Conservation (phyloP, 345 rosid genomes). For the Corymbia maculata region DNA sequence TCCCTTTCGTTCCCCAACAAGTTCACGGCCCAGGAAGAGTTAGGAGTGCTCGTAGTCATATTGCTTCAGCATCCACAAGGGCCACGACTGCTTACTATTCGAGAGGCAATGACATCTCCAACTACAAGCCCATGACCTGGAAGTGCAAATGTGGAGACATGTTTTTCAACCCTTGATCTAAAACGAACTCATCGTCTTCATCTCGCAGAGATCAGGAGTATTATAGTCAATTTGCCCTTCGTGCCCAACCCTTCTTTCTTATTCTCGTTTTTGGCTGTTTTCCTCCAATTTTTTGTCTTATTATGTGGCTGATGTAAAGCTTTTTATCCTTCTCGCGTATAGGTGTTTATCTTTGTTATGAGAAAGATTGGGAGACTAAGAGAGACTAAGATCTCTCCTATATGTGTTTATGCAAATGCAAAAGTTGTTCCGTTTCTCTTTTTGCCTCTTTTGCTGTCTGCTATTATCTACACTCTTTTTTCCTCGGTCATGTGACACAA, state of each 20-base stretch:
- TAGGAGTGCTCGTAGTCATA: slow-evolving; percentile 2
- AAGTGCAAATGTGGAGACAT: slow-evolving; percentile 66
- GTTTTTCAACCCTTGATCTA: slow-evolving; percentile 37
- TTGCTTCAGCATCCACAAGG: background rate
- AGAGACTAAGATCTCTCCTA: background rate
- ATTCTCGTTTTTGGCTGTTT: background rate
- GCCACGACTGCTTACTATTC: slow-evolving; percentile 7
- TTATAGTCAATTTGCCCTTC: background rate
- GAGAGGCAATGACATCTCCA: slow-evolving; percentile 46
- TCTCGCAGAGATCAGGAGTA: background rate
- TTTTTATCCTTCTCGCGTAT: background rate
- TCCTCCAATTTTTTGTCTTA: background rate
- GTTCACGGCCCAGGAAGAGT: background rate
- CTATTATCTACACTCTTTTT: background rate
- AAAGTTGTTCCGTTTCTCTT: background rate
- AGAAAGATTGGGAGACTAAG: background rate
- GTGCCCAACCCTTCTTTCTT: background rate
- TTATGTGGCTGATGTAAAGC: background rate
- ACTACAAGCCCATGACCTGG: slow-evolving; percentile 75
- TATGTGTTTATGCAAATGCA: background rate
- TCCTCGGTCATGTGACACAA: background rate
- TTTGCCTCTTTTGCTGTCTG: background rate
- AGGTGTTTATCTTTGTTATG: background rate
- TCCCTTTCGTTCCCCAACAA: slow-evolving; percentile 28
- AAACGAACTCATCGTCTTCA: background rate